Evolutionary conservation across 2,329 filamentous ascomycete species (phyloP), one percentile per base, ranked within the genome.

Genomic region (Rugonectria rugulosa): DNA sequence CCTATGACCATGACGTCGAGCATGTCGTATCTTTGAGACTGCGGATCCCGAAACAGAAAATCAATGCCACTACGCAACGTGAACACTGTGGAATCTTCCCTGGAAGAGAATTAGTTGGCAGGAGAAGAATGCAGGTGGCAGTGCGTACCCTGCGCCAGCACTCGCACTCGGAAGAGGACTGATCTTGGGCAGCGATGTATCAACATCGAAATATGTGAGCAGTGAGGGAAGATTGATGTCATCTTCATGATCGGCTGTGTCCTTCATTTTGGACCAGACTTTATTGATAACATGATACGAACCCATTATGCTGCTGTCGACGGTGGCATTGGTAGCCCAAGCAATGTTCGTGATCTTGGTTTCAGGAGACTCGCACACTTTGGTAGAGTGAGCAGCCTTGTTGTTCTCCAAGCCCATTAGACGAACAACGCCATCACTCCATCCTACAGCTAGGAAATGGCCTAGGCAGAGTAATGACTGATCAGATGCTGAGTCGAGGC

Each of bases 1-100:
- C 90, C 90, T 3, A 90, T 83, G 5, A 94, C 77, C 76, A 96
- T 87, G 61, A 94, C 84, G 70, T 94, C 90, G 37, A 95, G 87
- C n/a, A 86, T 82, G 60, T 92, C 87, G 59, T 87, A 86, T 45
- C 90, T 85, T 47, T 85, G 83, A 29, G 85, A 81, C 55, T 85
- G 81, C 26, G 82, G 79, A 1, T 82, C 77, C 50, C 85, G 84
- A 63, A 91, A 91, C 21, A 91, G 80, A 29, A 88, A 86, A 61
- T 91, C 88, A 21, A 91, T 81, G 14, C 87, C 88, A 1, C 82
- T 80, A 46, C 87, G 80, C 11, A 87, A 82, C n/a, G 87, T 90
- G 65, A 91, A 91, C 1, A 91, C 81, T 67, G 80, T 77, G 53
- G 84, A 78, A 66, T 86, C 81, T 54, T 84, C 83, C 23, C 68